These are phyloP conservation scores for Phaeotremella fagi DNA, from an alignment of 768 basidiomycete genomes.

Conservation along the genomic window DNA sequence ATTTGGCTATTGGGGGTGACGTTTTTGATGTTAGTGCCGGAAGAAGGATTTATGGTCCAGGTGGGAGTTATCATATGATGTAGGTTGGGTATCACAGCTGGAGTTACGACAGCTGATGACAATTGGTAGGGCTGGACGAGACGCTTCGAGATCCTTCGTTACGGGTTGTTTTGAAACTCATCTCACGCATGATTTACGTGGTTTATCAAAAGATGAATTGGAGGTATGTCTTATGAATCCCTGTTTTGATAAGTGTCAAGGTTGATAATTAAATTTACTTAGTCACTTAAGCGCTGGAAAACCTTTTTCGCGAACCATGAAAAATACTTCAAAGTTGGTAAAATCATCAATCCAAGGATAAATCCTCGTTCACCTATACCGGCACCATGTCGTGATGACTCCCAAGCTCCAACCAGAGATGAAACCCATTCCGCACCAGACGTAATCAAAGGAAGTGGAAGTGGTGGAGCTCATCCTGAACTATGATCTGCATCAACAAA, in stretches of 20 bases:
- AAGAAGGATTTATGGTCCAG: conserved; percentile 73
- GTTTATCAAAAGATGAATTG: conserved; percentile 66
- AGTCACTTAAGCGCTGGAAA: conserved; percentile 86
- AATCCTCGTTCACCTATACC: conserved; percentile 43
- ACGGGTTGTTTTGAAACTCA: conserved; percentile 92
- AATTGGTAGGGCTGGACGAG: conserved; percentile 69
- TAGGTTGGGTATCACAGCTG: conserved; percentile 56
- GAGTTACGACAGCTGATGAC: too few species aligned
- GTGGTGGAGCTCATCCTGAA: neutral
- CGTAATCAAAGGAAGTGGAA: neutral
- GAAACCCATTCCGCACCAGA: too few species aligned
- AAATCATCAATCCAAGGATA: conserved; percentile 52
- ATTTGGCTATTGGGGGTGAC: conserved; percentile 84
- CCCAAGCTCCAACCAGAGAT: too few species aligned
- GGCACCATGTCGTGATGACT: neutral
- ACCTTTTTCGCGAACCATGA: conserved; percentile 78
- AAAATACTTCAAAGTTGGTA: conserved; percentile 71
- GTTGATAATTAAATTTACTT: neutral
- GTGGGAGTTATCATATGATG: conserved; percentile 57
- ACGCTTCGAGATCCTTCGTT: conserved; percentile 86
- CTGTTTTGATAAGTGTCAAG: neutral
- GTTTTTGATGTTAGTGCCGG: conserved; percentile 87
- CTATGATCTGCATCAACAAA: neutral
- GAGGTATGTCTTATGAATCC: conserved; percentile 55
- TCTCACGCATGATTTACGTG: conserved; percentile 84